Percentiles rank a stretch among this genome's conserved stretches.
Evolutionary conservation across 305 asterid species (phyloP).

Genomic region (Solanum hybrid): DNA sequence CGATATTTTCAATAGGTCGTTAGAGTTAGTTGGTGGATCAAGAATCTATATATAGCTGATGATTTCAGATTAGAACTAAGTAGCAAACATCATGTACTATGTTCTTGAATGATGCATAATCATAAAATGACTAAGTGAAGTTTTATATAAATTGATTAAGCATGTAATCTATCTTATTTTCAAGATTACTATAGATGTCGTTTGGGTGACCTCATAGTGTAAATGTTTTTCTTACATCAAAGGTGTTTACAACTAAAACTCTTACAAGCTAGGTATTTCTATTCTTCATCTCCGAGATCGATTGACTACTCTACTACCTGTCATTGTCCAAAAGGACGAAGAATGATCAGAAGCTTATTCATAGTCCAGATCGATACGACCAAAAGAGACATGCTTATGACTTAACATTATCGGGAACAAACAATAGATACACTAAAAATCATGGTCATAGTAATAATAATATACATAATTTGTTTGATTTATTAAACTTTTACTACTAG

Average conservation of each 20-base stretch:
- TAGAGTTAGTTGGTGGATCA: not conserved
- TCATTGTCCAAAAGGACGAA: not conserved
- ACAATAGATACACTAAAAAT: no score
- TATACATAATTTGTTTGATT: no score
- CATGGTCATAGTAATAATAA: no score
- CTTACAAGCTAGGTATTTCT: no score
- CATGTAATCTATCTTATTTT: not conserved
- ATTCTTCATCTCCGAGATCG: not conserved
- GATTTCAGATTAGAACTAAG: not conserved
- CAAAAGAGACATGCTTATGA: not conserved
- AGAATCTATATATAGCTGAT: not conserved
- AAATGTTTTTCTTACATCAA: no score
- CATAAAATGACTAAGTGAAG: not conserved
- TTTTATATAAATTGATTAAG: not conserved
- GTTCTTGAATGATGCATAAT: not conserved
- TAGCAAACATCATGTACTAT: not conserved
- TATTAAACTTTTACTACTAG: no score
- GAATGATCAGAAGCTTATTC: not conserved
- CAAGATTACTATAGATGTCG: not conserved
- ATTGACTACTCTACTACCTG: not conserved
- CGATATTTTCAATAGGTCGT: not conserved
- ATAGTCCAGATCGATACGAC: not conserved
- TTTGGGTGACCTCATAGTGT: not conserved
- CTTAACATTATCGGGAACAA: not conserved
- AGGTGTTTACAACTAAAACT: no score